Base-by-base conservation (phyloP, 2,329 filamentous ascomycete genomes). In the Lizonia empirigonia region DNA sequence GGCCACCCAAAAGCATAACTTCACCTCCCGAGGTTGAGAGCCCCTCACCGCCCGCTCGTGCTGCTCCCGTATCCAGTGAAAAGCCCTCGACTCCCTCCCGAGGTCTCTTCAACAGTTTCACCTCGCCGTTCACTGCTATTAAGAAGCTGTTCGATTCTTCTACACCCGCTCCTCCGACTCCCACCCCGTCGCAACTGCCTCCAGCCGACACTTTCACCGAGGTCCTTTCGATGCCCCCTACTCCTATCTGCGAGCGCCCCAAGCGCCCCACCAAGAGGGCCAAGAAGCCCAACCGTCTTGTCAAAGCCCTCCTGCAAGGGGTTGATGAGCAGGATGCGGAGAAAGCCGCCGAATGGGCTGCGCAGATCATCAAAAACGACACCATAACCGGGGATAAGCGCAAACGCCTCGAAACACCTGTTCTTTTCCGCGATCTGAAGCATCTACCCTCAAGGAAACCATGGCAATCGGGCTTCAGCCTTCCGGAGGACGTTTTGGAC, bases 391-490 rank as follows among this genome's bases (percentile, higher is more conserved):
- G 58, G 19, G 58, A 64, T 7, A 72, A 70, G 52, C 69, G 69
- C 55, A 62, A 59, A 40, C 64, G 63, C 7, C 59, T 71, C 2
- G 60, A 69, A 35, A 40, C 46, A 7, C 60, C 62, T 2, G 53
- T 71, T 15, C 54, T 60, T 13, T 50, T 65, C 32, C 55, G 62
- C 13, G 63, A 71, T 6, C 58, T 73, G 10, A 54, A 60, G 15
- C 52, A 61, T 40, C 56, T 70, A n/a, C 68, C 68, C 3, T 55
- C 64, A 1, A 56, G 62, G 38, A 63, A 64, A 36, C 70, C 70
- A 19, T 73, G 70, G 70, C 55, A 69, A 41, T 44, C 60, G 7
- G 68, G 65, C 15, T 72, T 64, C 36, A 65, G 69, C 18, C 53
- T 69, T 19, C 61, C 62, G 1, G 60, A 67, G 4, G 68, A 62